Evolutionary conservation across 805 yeast genomes (phyloP), one percentile per base, ranked within the genome.

Genomic region (Candida ipomoeae): DNA sequence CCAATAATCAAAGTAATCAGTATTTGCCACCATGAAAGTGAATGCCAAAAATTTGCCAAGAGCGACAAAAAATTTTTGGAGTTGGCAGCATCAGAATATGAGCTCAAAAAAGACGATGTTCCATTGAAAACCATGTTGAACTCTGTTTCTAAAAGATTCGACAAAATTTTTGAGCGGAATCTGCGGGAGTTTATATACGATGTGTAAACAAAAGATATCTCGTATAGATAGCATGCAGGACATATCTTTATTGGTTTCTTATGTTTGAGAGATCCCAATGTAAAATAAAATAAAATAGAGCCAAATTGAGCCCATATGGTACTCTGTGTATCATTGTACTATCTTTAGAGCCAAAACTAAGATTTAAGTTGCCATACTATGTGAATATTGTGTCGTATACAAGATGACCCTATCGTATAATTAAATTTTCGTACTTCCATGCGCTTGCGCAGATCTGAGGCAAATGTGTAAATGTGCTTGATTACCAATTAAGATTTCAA

Each of bases 1-100:
- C 80, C 56, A 2, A 81, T 74, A 6, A 82, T 48, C 1, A 78
- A 55, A 1, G 87, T 72, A 26, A 78, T 48, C 17, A 73, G 55
- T 40, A 81, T 57, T 63, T 83, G 81, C 69, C 77, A 73, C 82
- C 87, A 83, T 3, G 85, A 69, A 17, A 80, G 51, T 18, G 51
- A 47, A 20, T 51, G 47, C 55, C 61, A 62, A 6, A 44, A 15
- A 23, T 36, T 43, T 34, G 44, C 29, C 14, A 29, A 8, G 11
- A 41, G 20, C 5, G 31, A 13, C 6, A 42, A n/a, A n/a, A 21
- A n/a, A 5, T 20, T 42, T 20, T 20, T n/a, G 8, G 45, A 11
- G 15, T 42, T 14, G 5, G n/a, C 5, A 21, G 45, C 36, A 23
- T 34, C 31, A 18, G 45, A 20, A 20, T 18, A 33, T 14, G 46